phyloP scores from a whole-genome alignment of 352 stramenopile species.

The Phytophthora europaea region DNA sequence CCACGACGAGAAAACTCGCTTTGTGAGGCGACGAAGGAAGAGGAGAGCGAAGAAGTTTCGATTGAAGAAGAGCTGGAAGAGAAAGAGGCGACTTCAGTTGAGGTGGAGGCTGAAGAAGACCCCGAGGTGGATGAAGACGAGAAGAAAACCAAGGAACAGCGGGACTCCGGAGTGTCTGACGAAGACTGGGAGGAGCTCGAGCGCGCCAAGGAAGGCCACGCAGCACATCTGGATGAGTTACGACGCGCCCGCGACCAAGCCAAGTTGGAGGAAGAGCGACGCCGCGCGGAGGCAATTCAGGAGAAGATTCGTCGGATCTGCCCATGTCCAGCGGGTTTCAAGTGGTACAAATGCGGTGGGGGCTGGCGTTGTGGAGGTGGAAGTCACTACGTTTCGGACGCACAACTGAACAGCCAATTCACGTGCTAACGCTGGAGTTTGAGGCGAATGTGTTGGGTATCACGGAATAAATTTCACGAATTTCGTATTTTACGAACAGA shows the following conservation, averaged over 20 bases:
- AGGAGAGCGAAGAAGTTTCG: constrained; percentile 11
- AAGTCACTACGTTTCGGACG: constrained; percentile 80
- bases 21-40: constrained; percentile 6
- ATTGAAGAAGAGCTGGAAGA: constrained; percentile 24
- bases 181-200: constrained; percentile 77
- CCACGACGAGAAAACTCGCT: background rate
- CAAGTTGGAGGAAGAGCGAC: constrained; percentile 51
- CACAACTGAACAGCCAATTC: constrained; percentile 66
- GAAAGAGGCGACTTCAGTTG: background rate
- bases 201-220: constrained; percentile 64
- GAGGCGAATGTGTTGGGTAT: too few relatives aligned
- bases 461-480: too few relatives aligned
- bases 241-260: constrained; percentile 41
- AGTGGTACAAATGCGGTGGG: constrained; percentile 64
- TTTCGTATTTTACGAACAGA: too few relatives aligned
- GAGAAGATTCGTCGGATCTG: constrained; percentile 71
- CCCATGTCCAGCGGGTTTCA: constrained; percentile 72
- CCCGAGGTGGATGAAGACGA: constrained; percentile 20
- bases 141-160: constrained; percentile 23
- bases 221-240: constrained; percentile 44
- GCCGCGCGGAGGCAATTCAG: constrained; percentile 52
- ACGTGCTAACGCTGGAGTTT: constrained; percentile 24
- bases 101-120: constrained; percentile 37
- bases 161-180: constrained; percentile 71
- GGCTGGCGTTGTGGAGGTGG: constrained; percentile 88